Conservation (phyloP, 257 asterid genomes). For the Cordia subcordata region DNA sequence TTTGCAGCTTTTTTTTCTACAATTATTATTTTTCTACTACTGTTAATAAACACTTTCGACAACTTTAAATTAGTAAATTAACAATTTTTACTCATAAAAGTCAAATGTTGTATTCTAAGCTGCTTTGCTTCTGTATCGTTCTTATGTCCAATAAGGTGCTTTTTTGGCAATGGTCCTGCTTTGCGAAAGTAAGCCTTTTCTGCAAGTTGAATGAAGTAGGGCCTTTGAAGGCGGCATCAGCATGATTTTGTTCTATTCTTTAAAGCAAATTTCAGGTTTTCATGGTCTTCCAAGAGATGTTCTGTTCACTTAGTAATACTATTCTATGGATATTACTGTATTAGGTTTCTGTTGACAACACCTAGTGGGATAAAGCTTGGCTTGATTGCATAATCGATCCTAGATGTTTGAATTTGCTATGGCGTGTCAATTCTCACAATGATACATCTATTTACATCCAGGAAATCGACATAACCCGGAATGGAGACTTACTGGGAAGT, state of each 20-base stretch:
- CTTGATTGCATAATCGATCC: not conserved
- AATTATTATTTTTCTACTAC: too few species aligned
- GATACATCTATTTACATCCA: slow-evolving; percentile 20
- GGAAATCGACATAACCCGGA: slow-evolving; percentile 45
- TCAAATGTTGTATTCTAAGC: slow-evolving; percentile 13
- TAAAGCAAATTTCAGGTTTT: too few species aligned
- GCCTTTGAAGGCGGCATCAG: slow-evolving; percentile 28
- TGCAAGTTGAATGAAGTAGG: slow-evolving; percentile 25
- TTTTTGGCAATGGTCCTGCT: slow-evolving; percentile 28
- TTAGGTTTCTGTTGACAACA: too few species aligned
- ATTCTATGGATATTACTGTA: too few species aligned
- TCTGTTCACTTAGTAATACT: too few species aligned
- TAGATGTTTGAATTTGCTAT: too few species aligned
- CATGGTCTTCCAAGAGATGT: slow-evolving; percentile 20
- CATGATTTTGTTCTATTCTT: slow-evolving; percentile 39
- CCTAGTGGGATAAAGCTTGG: slow-evolving; percentile 14
- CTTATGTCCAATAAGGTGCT: slow-evolving; percentile 12
- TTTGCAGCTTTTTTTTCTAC: too few species aligned
- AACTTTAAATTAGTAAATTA: not conserved
- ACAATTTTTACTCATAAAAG: slow-evolving; percentile 5
- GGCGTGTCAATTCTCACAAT: too few species aligned
- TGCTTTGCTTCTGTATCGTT: slow-evolving; percentile 17
- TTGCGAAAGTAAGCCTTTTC: slow-evolving; percentile 32
- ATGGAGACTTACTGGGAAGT: slow-evolving; percentile 33
- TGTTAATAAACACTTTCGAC: not conserved